Evolutionary conservation across 805 yeast species (phyloP).

Genomic region (Clavispora vitiphila): DNA sequence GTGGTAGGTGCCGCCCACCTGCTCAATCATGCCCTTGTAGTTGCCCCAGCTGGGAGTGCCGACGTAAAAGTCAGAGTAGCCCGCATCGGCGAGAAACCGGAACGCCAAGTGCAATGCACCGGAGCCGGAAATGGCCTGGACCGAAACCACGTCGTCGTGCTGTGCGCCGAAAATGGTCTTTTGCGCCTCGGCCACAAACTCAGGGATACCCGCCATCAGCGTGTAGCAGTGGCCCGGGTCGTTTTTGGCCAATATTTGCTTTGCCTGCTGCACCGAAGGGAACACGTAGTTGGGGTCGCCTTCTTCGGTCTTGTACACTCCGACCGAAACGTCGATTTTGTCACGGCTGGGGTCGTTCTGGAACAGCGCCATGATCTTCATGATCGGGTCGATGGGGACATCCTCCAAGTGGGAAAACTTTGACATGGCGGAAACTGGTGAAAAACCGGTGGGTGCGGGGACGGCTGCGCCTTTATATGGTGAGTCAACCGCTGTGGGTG

Average conservation of each 20-base stretch:
- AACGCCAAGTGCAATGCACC: constrained; percentile 39
- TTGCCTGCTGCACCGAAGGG: constrained; percentile 36
- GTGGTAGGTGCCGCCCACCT: constrained; percentile 22
- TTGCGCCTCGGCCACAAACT: constrained; percentile 30
- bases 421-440: constrained; percentile 1
- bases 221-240: constrained; percentile 45
- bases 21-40: constrained; percentile 32
- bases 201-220: constrained; percentile 37
- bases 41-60: constrained; percentile 40
- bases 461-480: neutral
- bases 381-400: constrained; percentile 14
- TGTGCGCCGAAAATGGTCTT: constrained; percentile 31
- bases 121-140: constrained; percentile 40
- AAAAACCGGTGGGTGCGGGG: too few species aligned
- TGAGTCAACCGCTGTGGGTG: neutral
- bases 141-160: constrained; percentile 26
- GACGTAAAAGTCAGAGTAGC: constrained; percentile 22
- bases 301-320: constrained; percentile 40
- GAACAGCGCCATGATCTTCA: constrained; percentile 12
- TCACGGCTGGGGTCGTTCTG: constrained; percentile 23
- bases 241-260: constrained; percentile 22
- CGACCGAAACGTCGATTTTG: constrained; percentile 40
- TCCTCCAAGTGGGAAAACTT: constrained; percentile 8
- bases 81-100: constrained; percentile 17
- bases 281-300: constrained; percentile 30